Base-by-base conservation (phyloP, 2,329 filamentous ascomycete genomes). In the Aspergillus proliferans region DNA sequence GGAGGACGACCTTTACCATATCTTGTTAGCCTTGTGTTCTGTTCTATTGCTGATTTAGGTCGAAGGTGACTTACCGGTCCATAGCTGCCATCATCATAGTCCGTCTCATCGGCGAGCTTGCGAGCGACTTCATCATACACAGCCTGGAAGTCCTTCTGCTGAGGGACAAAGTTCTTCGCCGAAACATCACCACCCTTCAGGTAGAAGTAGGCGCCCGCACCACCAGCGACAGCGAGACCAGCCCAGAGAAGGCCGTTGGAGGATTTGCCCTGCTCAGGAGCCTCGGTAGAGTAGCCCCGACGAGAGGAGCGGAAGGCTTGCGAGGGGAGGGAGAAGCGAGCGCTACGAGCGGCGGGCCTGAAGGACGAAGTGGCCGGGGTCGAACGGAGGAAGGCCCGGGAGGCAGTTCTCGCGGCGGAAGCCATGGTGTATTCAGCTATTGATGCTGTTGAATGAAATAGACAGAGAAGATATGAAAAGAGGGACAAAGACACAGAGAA, bases 41-140 rank as follows among this genome's bases (percentile, higher is more conserved):
- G 18, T 19, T 22, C 38, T 6, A 9, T 40, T 38, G 26, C 15
- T 26, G 6, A 40, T 26, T 24, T 7, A 15, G 12, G 6, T 36
- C 24, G 28, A 30, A 46, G 34, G 38, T 26, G 24, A 61, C 71
- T 64, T 67, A 75, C 90, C 24, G 92, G 93, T 49, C 90, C 92
- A 68, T 94, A 97, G 76, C 87, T 93, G 60, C 93, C 92, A 70
- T 98, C 92, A 65, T 97, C 92, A 70, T 97, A 97, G 58, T 96
- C 86, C 61, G 93, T 88, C 67, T 95, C 84, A 74, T 96, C 88
- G 71, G 93, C 85, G 48, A 97, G 77, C 52, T 79, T 79, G 65
- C 77, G 73, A 48, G 92, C 91, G 61, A 97, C 84, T 65, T 85
- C 85, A 69, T 96, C 82, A 77, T 97, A 97, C 47, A 97, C 88